A percentile compares a stretch with the other conserved stretches of the same genome.
These are phyloP conservation scores for Salvia rosmarinus DNA, from an alignment of 257 asterid species.

Conservation along the genomic window DNA sequence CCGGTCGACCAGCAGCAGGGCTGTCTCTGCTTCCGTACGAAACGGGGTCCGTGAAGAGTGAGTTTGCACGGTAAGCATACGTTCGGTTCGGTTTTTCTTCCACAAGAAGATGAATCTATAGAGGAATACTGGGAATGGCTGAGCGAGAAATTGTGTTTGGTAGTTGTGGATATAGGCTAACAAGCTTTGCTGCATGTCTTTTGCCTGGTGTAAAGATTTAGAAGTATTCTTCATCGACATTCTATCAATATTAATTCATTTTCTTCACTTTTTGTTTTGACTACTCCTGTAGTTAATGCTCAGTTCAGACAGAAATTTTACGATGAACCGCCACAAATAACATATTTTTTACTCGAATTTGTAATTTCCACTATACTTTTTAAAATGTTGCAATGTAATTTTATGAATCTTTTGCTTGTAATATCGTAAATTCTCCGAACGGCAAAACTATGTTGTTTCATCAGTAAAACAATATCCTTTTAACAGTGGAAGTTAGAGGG, in stretches of 20 bases:
- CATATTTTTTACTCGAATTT: too few species aligned
- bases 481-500: too few species aligned
- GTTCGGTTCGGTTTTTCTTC: constrained; percentile 31
- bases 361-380: too few species aligned
- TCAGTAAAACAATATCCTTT: too few species aligned
- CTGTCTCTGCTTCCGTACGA: constrained; percentile 68
- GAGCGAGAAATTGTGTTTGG: constrained; percentile 36
- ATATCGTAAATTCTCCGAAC: too few species aligned
- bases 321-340: too few species aligned
- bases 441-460: too few species aligned
- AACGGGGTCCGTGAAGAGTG: constrained; percentile 67
- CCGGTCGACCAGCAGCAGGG: constrained; percentile 78
- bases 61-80: neutral
- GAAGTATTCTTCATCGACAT: constrained; percentile 30
- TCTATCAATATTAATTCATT: constrained; percentile 38
- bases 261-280: constrained; percentile 21
- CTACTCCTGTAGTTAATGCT: too few species aligned
- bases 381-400: too few species aligned
- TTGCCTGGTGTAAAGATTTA: constrained; percentile 43
- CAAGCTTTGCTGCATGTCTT: constrained; percentile 42
- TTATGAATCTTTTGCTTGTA: too few species aligned
- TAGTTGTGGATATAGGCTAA: constrained; percentile 41
- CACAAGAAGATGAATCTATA: constrained; percentile 27
- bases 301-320: too few species aligned
- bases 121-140: constrained; percentile 38